Evolutionary conservation across 2,329 filamentous ascomycete species (phyloP), one percentile per base, ranked within the genome.

Genomic region (Endoconidiophora laricicola): DNA sequence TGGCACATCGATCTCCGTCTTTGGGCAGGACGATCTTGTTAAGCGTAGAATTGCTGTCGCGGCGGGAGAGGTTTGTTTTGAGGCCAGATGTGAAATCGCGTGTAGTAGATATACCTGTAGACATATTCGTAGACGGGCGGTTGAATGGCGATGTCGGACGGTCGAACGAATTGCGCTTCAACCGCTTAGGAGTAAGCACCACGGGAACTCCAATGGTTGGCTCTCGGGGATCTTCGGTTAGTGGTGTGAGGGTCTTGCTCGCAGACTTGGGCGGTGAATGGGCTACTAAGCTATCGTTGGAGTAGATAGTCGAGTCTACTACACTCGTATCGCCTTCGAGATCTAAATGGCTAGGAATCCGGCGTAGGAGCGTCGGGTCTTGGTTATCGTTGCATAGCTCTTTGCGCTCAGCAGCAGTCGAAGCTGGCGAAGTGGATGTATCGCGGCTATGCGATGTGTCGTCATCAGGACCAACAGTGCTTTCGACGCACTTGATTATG

Each of bases 31-130:
- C 44, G n/a, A 36, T 12, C 26, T 40, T 42, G 40, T 56, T 48
- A 12, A 54, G 53, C 18, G 50, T 55, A 26, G 51, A 46, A 29
- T 59, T 33, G 12, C 29, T 33, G 29, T 79, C 75, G 41, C 71
- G 68, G 45, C 66, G 62, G 26, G 61, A 58, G 26, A 66, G 62
- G 18, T 65, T 60, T 10, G 61, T 60, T 55, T 1, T 48, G 58
- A 52, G 55, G 61, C 67, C 49, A 60, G 60, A 47, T 65, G 62
- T 44, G 60, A 61, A 2, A 20, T 23, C 40, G 14, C 41, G 41
- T 23, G 42, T 16, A n/a, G 36, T 14, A 7, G 46, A 42, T 9
- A 23, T 42, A 3, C 33, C 24, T 18, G 20, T 51, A 33, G 29
- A 33, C 29, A 33, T 9, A 33, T 6, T 33, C 43, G 42, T 46